These are phyloP conservation scores for Malus hybrid DNA, from an alignment of 331 rosid genomes.

Conservation along the genomic window DNA sequence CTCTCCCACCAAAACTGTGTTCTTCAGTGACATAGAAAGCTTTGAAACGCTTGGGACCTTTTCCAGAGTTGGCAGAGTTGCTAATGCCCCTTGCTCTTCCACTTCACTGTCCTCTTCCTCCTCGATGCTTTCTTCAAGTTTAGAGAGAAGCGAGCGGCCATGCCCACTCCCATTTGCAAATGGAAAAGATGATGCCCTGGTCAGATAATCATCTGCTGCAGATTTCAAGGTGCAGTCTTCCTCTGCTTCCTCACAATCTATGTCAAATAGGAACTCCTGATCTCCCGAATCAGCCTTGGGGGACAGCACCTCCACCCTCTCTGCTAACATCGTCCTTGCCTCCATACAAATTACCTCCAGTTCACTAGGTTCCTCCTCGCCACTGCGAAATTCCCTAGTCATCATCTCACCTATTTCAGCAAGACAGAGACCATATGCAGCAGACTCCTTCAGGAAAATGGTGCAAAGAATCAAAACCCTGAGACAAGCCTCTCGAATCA, in stretches of 20 bases:
- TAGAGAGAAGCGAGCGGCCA: conserved; percentile 55
- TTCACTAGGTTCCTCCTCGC: conserved; percentile 97
- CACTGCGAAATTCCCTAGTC: conserved; percentile 83
- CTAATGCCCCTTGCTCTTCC: conserved; percentile 35
- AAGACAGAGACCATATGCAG: conserved; percentile 70
- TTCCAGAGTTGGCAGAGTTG: conserved; percentile 18
- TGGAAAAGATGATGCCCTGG: conserved; percentile 35
- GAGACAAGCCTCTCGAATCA: conserved; percentile 95
- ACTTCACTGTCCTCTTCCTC: conserved; percentile 61
- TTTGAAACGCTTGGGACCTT: conserved; percentile 36
- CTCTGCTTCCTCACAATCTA: conserved; percentile 68
- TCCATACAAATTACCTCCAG: conserved; percentile 92
- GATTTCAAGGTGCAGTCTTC: conserved; percentile 22
- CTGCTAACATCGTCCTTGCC: conserved; percentile 59
- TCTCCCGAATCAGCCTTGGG: conserved; percentile 45
- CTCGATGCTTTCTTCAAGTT: conserved; percentile 77
- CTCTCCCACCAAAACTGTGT: conserved; percentile 38
- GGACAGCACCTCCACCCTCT: conserved; percentile 60
- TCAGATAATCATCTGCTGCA: conserved; percentile 34
- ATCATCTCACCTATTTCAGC: conserved; percentile 98
- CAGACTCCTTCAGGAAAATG: conserved; percentile 83
- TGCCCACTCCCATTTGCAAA: conserved; percentile 37
- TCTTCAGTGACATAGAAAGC: conserved; percentile 58
- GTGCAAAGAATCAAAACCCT: conserved; percentile 89
- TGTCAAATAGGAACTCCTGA: conserved; percentile 60